Conservation (phyloP, 106 monocot genomes). For the Acorus gramineus region DNA sequence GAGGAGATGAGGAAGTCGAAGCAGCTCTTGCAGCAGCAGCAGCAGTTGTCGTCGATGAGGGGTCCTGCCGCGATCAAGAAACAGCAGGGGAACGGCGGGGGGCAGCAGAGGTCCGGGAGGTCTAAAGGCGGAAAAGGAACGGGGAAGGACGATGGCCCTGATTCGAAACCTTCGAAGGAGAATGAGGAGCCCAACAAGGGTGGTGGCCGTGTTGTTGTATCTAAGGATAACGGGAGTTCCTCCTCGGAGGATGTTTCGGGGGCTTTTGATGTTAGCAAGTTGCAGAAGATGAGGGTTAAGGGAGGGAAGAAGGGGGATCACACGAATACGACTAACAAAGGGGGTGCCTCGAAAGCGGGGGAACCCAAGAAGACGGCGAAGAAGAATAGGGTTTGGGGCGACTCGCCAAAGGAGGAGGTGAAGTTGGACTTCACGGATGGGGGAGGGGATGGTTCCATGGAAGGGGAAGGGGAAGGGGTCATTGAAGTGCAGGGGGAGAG, state of each 20-base stretch:
- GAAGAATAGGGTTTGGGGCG: conserved; percentile 95
- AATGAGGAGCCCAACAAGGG: conserved; percentile 15
- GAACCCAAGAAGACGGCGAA: conserved; percentile 65
- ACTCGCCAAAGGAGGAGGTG: conserved; percentile 25
- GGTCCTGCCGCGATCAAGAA: conserved; percentile 13
- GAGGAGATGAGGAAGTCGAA: conserved; percentile 85
- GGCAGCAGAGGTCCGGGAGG: conserved; percentile 14
- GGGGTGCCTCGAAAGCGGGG: conserved; percentile 16
- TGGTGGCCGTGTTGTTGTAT: conserved; percentile 15
- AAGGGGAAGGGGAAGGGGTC: conserved; percentile 23
- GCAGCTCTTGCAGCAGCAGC: conserved; percentile 16
- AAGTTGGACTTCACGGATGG: conserved; percentile 87
- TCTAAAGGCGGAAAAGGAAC: conserved; percentile 14
- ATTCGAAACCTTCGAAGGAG: neutral
- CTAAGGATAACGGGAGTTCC: conserved; percentile 52
- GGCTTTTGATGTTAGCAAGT: conserved; percentile 95
- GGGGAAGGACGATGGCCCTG: conserved; percentile 53
- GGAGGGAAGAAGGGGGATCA: conserved; percentile 48
- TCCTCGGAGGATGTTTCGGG: conserved; percentile 16
- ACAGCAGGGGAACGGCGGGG: conserved; percentile 22
- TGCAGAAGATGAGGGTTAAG: conserved; percentile 65
- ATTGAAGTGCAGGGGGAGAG: conserved; percentile 70
- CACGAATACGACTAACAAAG: conserved; percentile 4
- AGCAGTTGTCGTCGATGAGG: neutral
- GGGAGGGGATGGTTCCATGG: conserved; percentile 49